phyloP scores from a whole-genome alignment of 768 basidiomycete species.

The Suillus occidentalis region DNA sequence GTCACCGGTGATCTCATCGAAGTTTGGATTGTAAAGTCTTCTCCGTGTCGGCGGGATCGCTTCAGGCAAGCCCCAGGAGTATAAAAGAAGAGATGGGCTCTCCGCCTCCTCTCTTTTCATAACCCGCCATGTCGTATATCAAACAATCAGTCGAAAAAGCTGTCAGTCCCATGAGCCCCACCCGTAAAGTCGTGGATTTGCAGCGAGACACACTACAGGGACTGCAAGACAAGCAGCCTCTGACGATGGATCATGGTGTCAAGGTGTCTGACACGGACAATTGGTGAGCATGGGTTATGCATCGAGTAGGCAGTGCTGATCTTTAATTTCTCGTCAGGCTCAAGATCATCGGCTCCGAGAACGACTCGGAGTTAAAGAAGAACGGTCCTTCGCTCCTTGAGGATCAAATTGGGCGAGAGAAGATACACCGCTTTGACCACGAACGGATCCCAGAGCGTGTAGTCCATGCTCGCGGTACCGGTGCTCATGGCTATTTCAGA shows the following conservation, averaged over 20 bases:
- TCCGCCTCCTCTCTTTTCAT: neutral
- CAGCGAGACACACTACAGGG: conserved; percentile 26
- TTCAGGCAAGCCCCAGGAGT: neutral
- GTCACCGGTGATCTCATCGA: conserved; percentile 17
- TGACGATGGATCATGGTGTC: conserved; percentile 67
- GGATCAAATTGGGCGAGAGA: conserved; percentile 73
- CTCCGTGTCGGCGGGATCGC: conserved; percentile 11
- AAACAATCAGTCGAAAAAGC: conserved; percentile 17
- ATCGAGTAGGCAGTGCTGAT: conserved; percentile 10
- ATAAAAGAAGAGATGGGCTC: neutral
- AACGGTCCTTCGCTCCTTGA: conserved; percentile 75
- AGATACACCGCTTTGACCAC: conserved; percentile 80
- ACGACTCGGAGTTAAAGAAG: neutral
- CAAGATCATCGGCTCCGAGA: conserved; percentile 32
- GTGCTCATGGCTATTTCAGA: conserved; percentile 83
- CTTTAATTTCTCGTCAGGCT: conserved; percentile 42
- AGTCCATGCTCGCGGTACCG: conserved; percentile 69
- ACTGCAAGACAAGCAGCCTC: conserved; percentile 7
- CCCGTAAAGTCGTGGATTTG: conserved; percentile 25
- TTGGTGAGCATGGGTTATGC: conserved; percentile 41
- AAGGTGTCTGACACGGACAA: conserved; percentile 62
- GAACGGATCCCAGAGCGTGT: conserved; percentile 89
- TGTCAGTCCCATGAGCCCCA: conserved; percentile 10
- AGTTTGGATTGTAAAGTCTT: neutral
- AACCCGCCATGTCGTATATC: conserved; percentile 16